A percentile compares a stretch with the other conserved stretches of the same genome.
Conservation (phyloP, 2,329 filamentous ascomycete species). For the Colletotrichum lini region DNA sequence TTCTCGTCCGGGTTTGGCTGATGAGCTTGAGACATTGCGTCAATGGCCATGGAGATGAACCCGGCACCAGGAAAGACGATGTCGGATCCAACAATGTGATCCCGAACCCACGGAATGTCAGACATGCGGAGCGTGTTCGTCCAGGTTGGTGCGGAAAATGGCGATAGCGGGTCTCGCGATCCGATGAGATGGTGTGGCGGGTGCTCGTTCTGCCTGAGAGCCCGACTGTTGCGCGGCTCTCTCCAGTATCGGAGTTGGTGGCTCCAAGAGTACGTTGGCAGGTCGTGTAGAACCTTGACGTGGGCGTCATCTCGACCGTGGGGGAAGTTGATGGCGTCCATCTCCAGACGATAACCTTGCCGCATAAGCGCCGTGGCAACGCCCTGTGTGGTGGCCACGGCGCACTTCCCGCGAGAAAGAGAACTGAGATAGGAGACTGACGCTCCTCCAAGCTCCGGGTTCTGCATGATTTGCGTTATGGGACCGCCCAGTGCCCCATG, state of each 20-base stretch:
- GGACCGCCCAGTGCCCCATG: slow-evolving; percentile 20
- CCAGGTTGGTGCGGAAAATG: slow-evolving; percentile 58
- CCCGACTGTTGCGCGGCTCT: slow-evolving; percentile 60
- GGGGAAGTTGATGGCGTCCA: slow-evolving; percentile 16
- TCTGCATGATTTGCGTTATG: slow-evolving; percentile 11
- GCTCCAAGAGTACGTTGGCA: slow-evolving; percentile 57
- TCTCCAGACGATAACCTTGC: slow-evolving; percentile 13
- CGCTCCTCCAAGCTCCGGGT: slow-evolving; percentile 46
- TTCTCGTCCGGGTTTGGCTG: slow-evolving; percentile 37
- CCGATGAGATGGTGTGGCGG: slow-evolving; percentile 6
- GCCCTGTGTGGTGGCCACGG: slow-evolving; percentile 60
- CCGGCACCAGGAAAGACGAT: slow-evolving; percentile 57
- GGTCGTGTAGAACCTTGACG: slow-evolving; percentile 44
- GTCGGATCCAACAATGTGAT: slow-evolving; percentile 61
- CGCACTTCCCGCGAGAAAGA: slow-evolving; percentile 67
- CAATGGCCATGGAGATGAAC: slow-evolving; percentile 48
- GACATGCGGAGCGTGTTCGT: slow-evolving; percentile 43
- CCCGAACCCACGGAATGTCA: slow-evolving; percentile 60
- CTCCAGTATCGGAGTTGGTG: slow-evolving; percentile 58
- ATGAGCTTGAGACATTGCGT: slow-evolving; percentile 45
- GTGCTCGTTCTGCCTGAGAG: slow-evolving; percentile 49
- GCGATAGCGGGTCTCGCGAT: slow-evolving; percentile 60
- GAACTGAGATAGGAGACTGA: slow-evolving; percentile 59
- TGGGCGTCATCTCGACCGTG: neutral
- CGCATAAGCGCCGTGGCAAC: slow-evolving; percentile 49